Conservation (phyloP, 495 filamentous ascomycete genomes). For the Apodospora peruviana region DNA sequence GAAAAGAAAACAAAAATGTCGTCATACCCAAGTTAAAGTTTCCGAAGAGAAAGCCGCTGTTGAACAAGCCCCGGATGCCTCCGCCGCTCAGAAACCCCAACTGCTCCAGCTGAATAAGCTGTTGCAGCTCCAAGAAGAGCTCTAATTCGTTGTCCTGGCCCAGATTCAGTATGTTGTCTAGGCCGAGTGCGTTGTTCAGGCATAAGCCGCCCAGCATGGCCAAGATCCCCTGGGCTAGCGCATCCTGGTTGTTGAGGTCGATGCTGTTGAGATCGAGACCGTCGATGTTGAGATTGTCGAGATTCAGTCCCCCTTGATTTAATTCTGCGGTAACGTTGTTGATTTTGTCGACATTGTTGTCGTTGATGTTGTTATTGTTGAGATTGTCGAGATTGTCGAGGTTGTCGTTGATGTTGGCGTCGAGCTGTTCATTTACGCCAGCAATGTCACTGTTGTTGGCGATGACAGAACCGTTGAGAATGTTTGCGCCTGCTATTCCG, state of each 20-base stretch:
- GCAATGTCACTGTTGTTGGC: background rate
- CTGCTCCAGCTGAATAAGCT: slow-evolving; percentile 34
- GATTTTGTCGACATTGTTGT: slow-evolving; percentile 1
- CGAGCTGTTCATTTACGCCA: background rate
- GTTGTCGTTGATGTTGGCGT: slow-evolving; percentile 1
- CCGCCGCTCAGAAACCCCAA: slow-evolving; percentile 31
- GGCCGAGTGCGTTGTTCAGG: slow-evolving; percentile 28
- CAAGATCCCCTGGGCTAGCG: slow-evolving; percentile 24
- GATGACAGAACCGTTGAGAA: slow-evolving; percentile 3
- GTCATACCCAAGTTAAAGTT: slow-evolving; percentile 31
- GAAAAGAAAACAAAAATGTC: background rate
- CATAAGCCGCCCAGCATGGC: slow-evolving; percentile 30
- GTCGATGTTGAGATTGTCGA: slow-evolving; percentile 14
- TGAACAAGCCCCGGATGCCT: slow-evolving; percentile 31
- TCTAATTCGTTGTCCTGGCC: slow-evolving; percentile 31
- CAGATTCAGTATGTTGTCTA: slow-evolving; percentile 23
- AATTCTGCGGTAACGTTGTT: slow-evolving; percentile 1
- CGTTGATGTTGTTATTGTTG: background rate
- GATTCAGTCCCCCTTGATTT: slow-evolving; percentile 13
- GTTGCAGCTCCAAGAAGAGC: slow-evolving; percentile 36
- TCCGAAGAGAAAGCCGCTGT: slow-evolving; percentile 24
- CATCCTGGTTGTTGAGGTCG: slow-evolving; percentile 36
- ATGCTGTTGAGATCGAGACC: slow-evolving; percentile 40
- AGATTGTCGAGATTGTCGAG: slow-evolving; percentile 1
- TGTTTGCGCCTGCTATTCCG: background rate